Evolutionary conservation across 805 yeast genomes (phyloP).

Genomic region (Soucietia sequanensis): DNA sequence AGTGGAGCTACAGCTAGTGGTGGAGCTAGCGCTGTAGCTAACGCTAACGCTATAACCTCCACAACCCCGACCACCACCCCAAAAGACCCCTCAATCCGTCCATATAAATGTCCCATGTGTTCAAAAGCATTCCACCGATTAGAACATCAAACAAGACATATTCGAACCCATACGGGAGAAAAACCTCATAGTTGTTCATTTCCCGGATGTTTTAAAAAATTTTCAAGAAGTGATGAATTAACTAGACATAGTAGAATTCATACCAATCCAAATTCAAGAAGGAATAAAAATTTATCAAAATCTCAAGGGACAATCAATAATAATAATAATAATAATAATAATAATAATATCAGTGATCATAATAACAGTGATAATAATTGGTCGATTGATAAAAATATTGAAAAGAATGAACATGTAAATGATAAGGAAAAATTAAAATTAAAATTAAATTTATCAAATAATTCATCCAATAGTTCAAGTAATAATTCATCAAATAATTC

Average conservation of each 20-base stretch:
- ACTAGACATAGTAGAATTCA: constrained; percentile 74
- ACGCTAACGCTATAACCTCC: too few species aligned
- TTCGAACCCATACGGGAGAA: constrained; percentile 79
- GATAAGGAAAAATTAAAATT: background rate
- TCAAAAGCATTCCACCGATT: constrained; percentile 71
- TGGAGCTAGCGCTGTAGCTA: too few species aligned
- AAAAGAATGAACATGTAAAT: constrained; percentile 1
- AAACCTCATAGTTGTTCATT: constrained; percentile 76
- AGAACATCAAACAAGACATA: constrained; percentile 78
- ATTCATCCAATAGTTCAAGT: background rate
- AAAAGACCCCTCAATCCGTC: constrained; percentile 39
- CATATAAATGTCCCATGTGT: constrained; percentile 74
- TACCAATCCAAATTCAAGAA: constrained; percentile 64
- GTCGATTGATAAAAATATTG: background rate
- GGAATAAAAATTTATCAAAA: constrained; percentile 46
- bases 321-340: constrained; percentile 11
- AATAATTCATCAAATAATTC: background rate
- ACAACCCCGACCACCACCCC: constrained; percentile 7
- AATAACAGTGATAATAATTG: constrained; percentile 1
- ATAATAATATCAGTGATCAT: constrained; percentile 3
- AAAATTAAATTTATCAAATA: background rate
- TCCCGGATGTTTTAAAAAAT: constrained; percentile 67
- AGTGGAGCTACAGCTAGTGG: too few species aligned
- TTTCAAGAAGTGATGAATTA: constrained; percentile 70
- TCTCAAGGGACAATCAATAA: background rate